Percentiles rank a stretch among this genome's conserved stretches.
Conservation (phyloP, 2,329 filamentous ascomycete genomes). For the Colletotrichum incanum region DNA sequence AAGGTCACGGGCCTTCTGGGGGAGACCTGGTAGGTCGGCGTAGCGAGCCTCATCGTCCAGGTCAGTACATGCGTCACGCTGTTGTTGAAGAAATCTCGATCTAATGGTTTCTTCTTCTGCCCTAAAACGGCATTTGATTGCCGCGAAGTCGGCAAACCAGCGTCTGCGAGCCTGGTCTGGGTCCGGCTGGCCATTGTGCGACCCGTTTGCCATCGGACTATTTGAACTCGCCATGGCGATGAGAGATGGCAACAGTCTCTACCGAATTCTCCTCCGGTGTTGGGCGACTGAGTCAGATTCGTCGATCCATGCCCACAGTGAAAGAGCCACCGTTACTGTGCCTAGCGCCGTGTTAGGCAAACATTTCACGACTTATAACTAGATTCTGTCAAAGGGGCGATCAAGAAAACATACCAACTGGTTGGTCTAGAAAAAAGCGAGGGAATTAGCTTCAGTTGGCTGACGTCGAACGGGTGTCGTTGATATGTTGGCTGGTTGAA, state of each 20-base stretch:
- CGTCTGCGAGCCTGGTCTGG: constrained; percentile 31
- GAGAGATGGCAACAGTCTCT: background rate
- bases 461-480: background rate
- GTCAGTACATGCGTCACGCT: constrained; percentile 27
- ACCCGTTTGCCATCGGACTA: background rate
- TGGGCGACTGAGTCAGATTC: constrained; percentile 1
- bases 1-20: constrained; percentile 16
- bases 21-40: constrained; percentile 1
- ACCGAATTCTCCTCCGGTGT: background rate
- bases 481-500: background rate
- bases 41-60: constrained; percentile 27
- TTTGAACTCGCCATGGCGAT: constrained; percentile 22
- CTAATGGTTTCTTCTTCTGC: constrained; percentile 26
- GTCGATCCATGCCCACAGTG: constrained; percentile 25
- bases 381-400: background rate
- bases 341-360: background rate
- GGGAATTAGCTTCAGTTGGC: background rate
- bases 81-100: constrained; percentile 12
- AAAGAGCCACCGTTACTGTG: background rate
- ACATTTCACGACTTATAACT: background rate
- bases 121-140: constrained; percentile 25
- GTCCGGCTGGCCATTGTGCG: constrained; percentile 13
- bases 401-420: background rate
- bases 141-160: constrained; percentile 27
- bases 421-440: background rate